These are phyloP conservation scores for Puccinia polysora DNA, from an alignment of 1,284 basidiomycete species.

Conservation along the genomic window DNA sequence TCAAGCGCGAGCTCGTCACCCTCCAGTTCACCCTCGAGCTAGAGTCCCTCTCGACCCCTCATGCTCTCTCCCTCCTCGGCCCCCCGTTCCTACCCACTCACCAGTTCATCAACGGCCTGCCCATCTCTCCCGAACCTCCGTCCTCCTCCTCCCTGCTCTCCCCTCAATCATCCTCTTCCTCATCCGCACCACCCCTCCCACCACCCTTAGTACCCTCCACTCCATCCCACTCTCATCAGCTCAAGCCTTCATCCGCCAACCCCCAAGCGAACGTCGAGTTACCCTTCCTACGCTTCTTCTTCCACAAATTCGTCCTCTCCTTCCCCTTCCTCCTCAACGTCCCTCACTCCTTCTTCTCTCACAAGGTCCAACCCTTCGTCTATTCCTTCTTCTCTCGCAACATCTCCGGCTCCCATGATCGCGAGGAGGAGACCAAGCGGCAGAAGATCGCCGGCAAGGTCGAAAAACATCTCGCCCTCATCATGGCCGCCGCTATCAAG, in stretches of 20 bases:
- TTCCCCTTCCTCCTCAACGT: constrained; percentile 86
- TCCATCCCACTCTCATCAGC: background rate
- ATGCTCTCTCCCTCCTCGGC: constrained; percentile 77
- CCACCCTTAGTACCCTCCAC: background rate
- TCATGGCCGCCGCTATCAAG: constrained; percentile 75
- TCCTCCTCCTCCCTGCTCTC: constrained; percentile 15
- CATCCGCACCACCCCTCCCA: background rate
- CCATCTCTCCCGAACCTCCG: constrained; percentile 31
- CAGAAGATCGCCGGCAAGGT: constrained; percentile 66
- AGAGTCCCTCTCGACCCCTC: constrained; percentile 63
- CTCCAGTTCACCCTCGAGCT: constrained; percentile 77
- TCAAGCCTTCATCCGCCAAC: background rate
- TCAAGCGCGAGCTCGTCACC: constrained; percentile 87
- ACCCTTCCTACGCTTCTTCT: constrained; percentile 79
- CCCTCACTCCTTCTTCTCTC: constrained; percentile 79
- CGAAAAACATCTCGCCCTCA: constrained; percentile 74
- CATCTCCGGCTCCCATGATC: constrained; percentile 61
- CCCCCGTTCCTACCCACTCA: constrained; percentile 66
- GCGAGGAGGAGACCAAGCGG: constrained; percentile 60
- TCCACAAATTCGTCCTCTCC: constrained; percentile 81
- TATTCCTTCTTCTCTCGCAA: constrained; percentile 73
- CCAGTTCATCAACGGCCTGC: constrained; percentile 47
- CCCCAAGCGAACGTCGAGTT: constrained; percentile 58
- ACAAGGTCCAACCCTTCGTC: constrained; percentile 87
- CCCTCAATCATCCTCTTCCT: background rate